Conservation (phyloP, 2,329 filamentous ascomycete genomes). For the Coniochaeta sp. region DNA sequence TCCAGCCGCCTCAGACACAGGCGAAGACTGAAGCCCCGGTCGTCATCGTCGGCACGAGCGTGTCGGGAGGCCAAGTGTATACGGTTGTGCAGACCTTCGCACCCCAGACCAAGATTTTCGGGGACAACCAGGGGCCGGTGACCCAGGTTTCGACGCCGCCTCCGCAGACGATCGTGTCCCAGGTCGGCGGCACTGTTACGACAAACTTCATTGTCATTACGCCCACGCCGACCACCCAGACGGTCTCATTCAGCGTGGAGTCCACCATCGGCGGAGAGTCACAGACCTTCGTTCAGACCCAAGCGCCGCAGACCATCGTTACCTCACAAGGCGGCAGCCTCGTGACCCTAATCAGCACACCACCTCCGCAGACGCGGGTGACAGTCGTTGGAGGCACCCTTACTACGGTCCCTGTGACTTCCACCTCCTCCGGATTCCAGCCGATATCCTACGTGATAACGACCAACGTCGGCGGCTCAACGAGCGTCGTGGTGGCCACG, state of each 20-base stretch:
- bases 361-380: slow-evolving; percentile 11
- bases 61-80: slow-evolving; percentile 12
- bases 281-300: slow-evolving; percentile 6
- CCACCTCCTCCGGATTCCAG: slow-evolving; percentile 11
- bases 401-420: slow-evolving; percentile 12
- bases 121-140: slow-evolving; percentile 5
- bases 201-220: slow-evolving; percentile 7
- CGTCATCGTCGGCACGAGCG: slow-evolving; percentile 14
- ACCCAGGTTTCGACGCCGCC: slow-evolving; percentile 12
- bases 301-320: slow-evolving; percentile 6
- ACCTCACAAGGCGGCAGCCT: slow-evolving; percentile 1
- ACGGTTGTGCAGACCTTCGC: slow-evolving; percentile 11
- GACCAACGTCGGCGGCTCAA: slow-evolving; percentile 16
- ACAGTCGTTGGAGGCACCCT: slow-evolving; percentile 10
- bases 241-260: slow-evolving; percentile 8
- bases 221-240: slow-evolving; percentile 6
- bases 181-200: slow-evolving; percentile 8
- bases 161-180: slow-evolving; percentile 8
- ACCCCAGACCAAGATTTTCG: slow-evolving; percentile 10
- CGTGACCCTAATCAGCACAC: slow-evolving; percentile 6
- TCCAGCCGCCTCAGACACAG: slow-evolving; percentile 3
- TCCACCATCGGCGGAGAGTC: not conserved
- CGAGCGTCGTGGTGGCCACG: slow-evolving; percentile 14
- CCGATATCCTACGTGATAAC: slow-evolving; percentile 16
- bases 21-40: slow-evolving; percentile 7